Evolutionary conservation across 148 eudicot species (phyloP).

Genomic region (Spergularia bocconei): DNA sequence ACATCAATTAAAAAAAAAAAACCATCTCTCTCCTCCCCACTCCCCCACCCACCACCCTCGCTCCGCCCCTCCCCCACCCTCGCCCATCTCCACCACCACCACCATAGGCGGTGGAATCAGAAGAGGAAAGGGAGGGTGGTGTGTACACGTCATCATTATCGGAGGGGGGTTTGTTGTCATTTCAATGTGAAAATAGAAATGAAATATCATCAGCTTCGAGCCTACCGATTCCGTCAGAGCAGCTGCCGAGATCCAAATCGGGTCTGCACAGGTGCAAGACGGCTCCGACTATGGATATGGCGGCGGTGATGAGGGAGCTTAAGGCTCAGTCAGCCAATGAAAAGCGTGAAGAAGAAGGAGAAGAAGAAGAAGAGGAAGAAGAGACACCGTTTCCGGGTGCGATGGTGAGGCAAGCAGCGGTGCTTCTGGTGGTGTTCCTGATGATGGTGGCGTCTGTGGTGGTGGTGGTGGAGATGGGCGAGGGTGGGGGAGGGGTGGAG

Average conservation of each 20-base stretch:
- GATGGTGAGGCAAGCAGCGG: constrained; percentile 36
- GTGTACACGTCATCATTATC: too few relatives aligned
- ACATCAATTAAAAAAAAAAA: too few relatives aligned
- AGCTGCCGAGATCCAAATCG: constrained; percentile 15
- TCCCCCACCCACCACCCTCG: too few relatives aligned
- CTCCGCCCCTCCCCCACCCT: too few relatives aligned
- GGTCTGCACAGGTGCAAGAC: constrained; percentile 40
- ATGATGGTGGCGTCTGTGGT: constrained; percentile 42
- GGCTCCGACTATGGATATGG: constrained; percentile 44
- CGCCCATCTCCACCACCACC: too few relatives aligned
- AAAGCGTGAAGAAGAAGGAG: neutral
- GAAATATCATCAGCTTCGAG: neutral
- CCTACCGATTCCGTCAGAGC: too few relatives aligned
- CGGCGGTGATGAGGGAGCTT: constrained; percentile 30
- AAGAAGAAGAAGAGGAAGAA: neutral
- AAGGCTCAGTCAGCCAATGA: neutral
- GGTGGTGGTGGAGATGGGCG: too few relatives aligned
- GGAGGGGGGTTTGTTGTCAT: too few relatives aligned
- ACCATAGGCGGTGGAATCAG: too few relatives aligned
- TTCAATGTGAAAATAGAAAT: neutral
- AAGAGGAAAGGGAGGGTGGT: too few relatives aligned
- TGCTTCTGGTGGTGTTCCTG: constrained; percentile 38
- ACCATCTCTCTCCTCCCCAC: too few relatives aligned
- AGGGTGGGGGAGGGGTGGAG: too few relatives aligned
- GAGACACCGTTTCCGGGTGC: neutral